A percentile compares a stretch with the other conserved stretches of the same genome.
Evolutionary conservation across 371 early-diverging fungal species (phyloP).

Genomic region (Mucor plumbeus): DNA sequence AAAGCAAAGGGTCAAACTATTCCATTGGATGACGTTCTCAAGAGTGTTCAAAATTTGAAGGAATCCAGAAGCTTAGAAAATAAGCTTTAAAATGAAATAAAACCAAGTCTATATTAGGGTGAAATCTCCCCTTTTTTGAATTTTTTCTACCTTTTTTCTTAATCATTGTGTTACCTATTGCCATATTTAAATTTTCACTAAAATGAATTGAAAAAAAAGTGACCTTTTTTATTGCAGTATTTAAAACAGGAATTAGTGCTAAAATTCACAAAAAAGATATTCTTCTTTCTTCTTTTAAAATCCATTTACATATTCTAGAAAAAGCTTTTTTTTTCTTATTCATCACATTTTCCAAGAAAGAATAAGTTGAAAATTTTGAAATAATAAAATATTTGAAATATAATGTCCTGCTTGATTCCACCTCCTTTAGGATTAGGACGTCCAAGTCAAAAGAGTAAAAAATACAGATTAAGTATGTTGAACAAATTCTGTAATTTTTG

Average conservation of each 20-base stretch:
- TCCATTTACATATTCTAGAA: constrained; percentile 8
- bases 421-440: constrained; percentile 38
- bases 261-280: neutral
- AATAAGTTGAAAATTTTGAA: neutral
- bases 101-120: neutral
- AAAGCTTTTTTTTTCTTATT: constrained; percentile 10
- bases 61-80: constrained; percentile 58
- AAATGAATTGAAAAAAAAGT: constrained; percentile 12
- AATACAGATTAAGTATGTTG: constrained; percentile 34
- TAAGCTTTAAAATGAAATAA: constrained; percentile 48
- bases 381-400: constrained; percentile 1
- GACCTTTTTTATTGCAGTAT: constrained; percentile 17
- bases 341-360: neutral
- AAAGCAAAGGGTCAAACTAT: constrained; percentile 84
- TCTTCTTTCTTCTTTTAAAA: constrained; percentile 14
- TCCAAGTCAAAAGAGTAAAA: constrained; percentile 34
- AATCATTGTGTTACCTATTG: neutral
- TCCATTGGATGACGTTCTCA: constrained; percentile 68
- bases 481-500: neutral
- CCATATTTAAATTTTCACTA: neutral
- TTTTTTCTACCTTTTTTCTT: constrained; percentile 20
- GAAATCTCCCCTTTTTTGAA: constrained; percentile 8
- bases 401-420: constrained; percentile 20
- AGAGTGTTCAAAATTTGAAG: constrained; percentile 67
- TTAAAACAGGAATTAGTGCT: neutral